Evolutionary conservation across 2,329 filamentous ascomycete species (phyloP), one percentile per base, ranked within the genome.

Genomic region (Pseudophaeomoniella oleicola): DNA sequence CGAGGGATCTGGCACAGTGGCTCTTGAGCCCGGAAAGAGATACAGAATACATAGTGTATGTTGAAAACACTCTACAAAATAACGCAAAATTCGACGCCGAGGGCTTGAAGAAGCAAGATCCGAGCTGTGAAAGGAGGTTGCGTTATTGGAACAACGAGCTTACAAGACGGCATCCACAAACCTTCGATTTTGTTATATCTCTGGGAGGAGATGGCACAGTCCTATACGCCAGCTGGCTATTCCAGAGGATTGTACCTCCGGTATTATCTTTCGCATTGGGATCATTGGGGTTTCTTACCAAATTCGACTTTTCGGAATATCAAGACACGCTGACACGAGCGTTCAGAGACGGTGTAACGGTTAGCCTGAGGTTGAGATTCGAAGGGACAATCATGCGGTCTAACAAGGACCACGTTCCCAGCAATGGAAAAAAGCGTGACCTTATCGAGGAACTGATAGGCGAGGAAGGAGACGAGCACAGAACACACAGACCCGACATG

Each of bases 121-220:
- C 69, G 0, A 58, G 61, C 0, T 70, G 63, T 34, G 55, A 60
- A 35, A 62, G 62, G 13, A 69, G 87, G 4, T 57, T 98, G 34
- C 74, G 76, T 39, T 93, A 79, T 57, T 98, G 90, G 90, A 78
- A 79, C 32, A 75, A 81, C 41, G 69, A 78, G 37, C 76, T 94
- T 51, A 93, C 86, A 47, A 70, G 71, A 34, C 68, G 75, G 30
- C 71, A 78, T 40, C 88, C 88, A 3, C 85, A 94, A 48, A 80
- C 75, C 0, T 94, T 96, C 53, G 90, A 98, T 58, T 92, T 98
- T 51, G 78, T 92, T 35, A 74, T 98, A 34, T 90, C 88, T 0
- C 71, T 94, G 3, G 87, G 86, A 34, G 90, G 90, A 5, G 90
- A 98, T 54, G 90, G 90, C 13, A 98, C 90, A 0, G 88, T 98